Percentiles rank a stretch among this genome's conserved stretches.
Evolutionary conservation across 2,329 filamentous ascomycete genomes (phyloP).

Genomic region (Grosmannia clavigera): DNA sequence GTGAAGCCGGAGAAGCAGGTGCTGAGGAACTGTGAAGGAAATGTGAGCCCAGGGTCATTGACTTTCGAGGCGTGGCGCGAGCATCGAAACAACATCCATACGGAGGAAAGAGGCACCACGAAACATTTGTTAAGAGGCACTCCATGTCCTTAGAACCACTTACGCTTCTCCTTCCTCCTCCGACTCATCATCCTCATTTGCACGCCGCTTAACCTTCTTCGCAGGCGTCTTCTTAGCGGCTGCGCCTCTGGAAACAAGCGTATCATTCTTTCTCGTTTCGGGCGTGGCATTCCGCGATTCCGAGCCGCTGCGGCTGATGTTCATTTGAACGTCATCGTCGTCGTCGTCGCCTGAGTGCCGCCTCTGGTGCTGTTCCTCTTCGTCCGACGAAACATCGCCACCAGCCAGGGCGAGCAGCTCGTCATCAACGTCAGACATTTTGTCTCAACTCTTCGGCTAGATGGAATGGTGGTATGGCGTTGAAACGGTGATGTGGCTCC

Average conservation of each 20-base stretch:
- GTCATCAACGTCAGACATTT: conserved; percentile 83
- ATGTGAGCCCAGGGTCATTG: background rate
- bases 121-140: background rate
- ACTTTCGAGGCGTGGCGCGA: background rate
- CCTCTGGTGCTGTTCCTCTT: conserved; percentile 32
- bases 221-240: conserved; percentile 22
- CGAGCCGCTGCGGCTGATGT: conserved; percentile 33
- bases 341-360: conserved; percentile 51
- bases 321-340: conserved; percentile 40
- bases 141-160: conserved; percentile 22
- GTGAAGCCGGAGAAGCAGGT: conserved; percentile 58
- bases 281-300: conserved; percentile 34
- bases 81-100: background rate
- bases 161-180: conserved; percentile 76
- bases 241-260: conserved; percentile 23
- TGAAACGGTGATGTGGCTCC: background rate
- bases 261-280: conserved; percentile 20
- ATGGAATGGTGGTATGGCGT: background rate
- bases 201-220: conserved; percentile 39
- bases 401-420: conserved; percentile 89
- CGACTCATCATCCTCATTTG: conserved; percentile 40
- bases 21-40: conserved; percentile 42
- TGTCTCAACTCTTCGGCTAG: conserved; percentile 12
- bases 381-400: conserved; percentile 52
- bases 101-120: background rate